Conservation (phyloP, 495 filamentous ascomycete species). For the Neurospora tetrasperma region DNA sequence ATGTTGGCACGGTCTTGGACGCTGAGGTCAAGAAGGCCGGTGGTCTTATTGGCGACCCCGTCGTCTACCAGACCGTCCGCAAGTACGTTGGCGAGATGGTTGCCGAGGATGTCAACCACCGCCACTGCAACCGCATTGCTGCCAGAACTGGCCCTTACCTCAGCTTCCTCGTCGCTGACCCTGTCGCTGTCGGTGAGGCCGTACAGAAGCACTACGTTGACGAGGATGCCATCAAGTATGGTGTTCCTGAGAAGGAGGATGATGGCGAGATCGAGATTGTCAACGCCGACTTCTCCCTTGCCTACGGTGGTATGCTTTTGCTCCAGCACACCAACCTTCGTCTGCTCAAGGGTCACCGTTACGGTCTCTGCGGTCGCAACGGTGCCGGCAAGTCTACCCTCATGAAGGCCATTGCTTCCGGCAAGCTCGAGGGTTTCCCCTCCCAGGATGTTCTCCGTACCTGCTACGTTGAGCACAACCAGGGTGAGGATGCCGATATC, state of each 20-base stretch:
- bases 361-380: constrained; percentile 93
- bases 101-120: constrained; percentile 78
- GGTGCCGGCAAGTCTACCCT: constrained; percentile 97
- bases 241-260: constrained; percentile 72
- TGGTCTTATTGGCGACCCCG: constrained; percentile 50
- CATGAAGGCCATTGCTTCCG: constrained; percentile 90
- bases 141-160: constrained; percentile 63
- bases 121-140: constrained; percentile 62
- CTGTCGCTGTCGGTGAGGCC: constrained; percentile 48
- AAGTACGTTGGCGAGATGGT: constrained; percentile 78
- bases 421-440: constrained; percentile 96
- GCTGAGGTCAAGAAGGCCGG: constrained; percentile 60
- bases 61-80: constrained; percentile 57
- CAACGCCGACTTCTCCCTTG: constrained; percentile 94
- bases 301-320: constrained; percentile 96
- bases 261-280: constrained; percentile 85
- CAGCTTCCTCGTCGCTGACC: constrained; percentile 50
- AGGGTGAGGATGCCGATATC: constrained; percentile 91
- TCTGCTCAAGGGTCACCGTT: constrained; percentile 89
- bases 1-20: constrained; percentile 66
- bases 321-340: constrained; percentile 93
- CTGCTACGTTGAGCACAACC: constrained; percentile 98
- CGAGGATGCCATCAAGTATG: constrained; percentile 79
- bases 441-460: constrained; percentile 81
- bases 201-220: constrained; percentile 62